Percentiles rank a stretch among this genome's conserved stretches.
phyloP scores from a whole-genome alignment of 805 yeast species.

The Candida tibetensis region DNA sequence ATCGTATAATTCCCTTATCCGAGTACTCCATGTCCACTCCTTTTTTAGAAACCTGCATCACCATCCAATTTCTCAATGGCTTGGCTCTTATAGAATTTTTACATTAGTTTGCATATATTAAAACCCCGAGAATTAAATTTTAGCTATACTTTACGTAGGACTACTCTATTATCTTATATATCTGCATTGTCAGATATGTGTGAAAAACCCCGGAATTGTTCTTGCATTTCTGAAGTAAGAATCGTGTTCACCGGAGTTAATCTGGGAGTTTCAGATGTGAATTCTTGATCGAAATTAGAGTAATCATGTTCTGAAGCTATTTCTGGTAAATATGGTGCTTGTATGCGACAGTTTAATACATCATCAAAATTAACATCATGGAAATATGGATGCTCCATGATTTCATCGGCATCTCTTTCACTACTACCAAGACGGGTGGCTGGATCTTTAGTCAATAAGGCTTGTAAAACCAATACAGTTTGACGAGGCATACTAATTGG shows the following conservation, averaged over 20 bases:
- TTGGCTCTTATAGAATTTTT: too few species aligned
- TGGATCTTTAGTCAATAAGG: conserved; percentile 88
- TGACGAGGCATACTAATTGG: conserved; percentile 98
- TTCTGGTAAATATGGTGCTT: conserved; percentile 90
- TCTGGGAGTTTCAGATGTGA: conserved; percentile 91
- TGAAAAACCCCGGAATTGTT: conserved; percentile 95
- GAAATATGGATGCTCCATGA: conserved; percentile 95
- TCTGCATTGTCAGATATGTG: conserved; percentile 66
- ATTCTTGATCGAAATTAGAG: conserved; percentile 89
- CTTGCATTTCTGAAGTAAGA: conserved; percentile 84
- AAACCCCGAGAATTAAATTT: neutral
- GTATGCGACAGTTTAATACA: conserved; percentile 63
- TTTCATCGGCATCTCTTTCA: conserved; percentile 84
- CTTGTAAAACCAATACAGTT: conserved; percentile 90
- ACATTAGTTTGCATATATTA: too few species aligned
- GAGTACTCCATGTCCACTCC: too few species aligned
- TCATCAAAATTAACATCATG: conserved; percentile 88
- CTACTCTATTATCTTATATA: too few species aligned
- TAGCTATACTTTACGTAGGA: neutral
- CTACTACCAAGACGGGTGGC: conserved; percentile 80
- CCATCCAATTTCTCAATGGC: too few species aligned
- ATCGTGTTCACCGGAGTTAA: conserved; percentile 92
- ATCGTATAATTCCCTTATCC: too few species aligned
- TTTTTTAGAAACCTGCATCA: too few species aligned
- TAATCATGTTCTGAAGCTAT: conserved; percentile 86